A percentile compares a stretch with the other conserved stretches of the same genome.
These are phyloP conservation scores for Coemansia brasiliensis DNA, from an alignment of 192 early-diverging fungal genomes.

Conservation along the genomic window DNA sequence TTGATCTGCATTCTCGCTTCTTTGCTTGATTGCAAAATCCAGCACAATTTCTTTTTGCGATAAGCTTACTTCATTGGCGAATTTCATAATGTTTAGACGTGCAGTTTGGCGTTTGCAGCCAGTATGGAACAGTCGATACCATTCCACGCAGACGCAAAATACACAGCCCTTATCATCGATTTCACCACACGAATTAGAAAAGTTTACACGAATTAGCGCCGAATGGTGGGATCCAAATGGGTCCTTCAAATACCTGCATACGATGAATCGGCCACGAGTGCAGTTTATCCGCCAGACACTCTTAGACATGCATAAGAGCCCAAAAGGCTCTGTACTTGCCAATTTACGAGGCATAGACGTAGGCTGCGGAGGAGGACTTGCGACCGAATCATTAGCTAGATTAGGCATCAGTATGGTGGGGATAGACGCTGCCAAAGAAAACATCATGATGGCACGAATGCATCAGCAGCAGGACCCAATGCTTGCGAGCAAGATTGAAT, in stretches of 20 bases:
- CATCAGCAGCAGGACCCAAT: constrained; percentile 72
- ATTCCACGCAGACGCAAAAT: too few species aligned
- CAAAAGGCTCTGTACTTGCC: constrained; percentile 38
- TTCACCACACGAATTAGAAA: constrained; percentile 17
- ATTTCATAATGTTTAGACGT: too few species aligned
- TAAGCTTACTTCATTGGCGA: too few species aligned
- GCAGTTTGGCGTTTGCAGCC: too few species aligned
- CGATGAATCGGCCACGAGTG: constrained; percentile 71
- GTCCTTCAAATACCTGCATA: constrained; percentile 80
- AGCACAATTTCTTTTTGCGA: too few species aligned
- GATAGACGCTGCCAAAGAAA: constrained; percentile 84
- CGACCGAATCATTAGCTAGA: constrained; percentile 81
- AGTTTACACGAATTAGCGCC: constrained; percentile 29
- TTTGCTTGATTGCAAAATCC: too few species aligned
- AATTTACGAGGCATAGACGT: constrained; percentile 75
- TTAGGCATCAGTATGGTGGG: constrained; percentile 74
- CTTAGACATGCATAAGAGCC: constrained; percentile 3
- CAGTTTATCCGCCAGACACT: constrained; percentile 69
- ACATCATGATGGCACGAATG: constrained; percentile 72
- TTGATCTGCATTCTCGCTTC: too few species aligned
- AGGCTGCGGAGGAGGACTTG: constrained; percentile 92
- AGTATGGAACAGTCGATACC: too few species aligned
- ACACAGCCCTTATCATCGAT: constrained; percentile 13
- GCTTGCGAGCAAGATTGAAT: constrained; percentile 58
- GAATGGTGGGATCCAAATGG: constrained; percentile 94